phyloP scores from a whole-genome alignment of 2,329 filamentous ascomycete species.

The Exophiala dermatitidis region DNA sequence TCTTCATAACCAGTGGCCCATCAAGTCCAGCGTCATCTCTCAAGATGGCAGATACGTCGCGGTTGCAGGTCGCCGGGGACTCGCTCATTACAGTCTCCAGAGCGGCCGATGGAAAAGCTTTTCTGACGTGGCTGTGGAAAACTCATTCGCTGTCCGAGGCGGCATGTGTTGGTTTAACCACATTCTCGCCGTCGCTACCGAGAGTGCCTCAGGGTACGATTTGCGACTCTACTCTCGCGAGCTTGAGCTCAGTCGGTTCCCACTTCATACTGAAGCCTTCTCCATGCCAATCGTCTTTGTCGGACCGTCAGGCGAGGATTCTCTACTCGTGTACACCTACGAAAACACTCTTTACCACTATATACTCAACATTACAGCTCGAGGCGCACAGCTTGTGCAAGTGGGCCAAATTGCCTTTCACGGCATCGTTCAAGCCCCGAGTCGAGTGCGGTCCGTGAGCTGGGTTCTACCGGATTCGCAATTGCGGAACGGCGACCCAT shows the following conservation, averaged over 20 bases:
- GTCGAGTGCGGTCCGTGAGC: constrained; percentile 83
- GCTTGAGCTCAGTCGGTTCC: constrained; percentile 63
- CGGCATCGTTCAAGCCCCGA: constrained; percentile 88
- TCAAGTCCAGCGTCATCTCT: constrained; percentile 78
- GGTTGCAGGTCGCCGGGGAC: constrained; percentile 82
- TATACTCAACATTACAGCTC: constrained; percentile 65
- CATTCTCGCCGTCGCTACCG: constrained; percentile 87
- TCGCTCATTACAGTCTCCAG: constrained; percentile 91
- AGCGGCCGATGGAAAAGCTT: constrained; percentile 97
- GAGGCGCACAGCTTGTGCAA: constrained; percentile 72
- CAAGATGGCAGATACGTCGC: constrained; percentile 90
- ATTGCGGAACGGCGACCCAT: constrained; percentile 81
- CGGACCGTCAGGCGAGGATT: constrained; percentile 84
- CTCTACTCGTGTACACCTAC: constrained; percentile 90
- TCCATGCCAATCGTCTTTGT: constrained; percentile 84
- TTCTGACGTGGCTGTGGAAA: constrained; percentile 69
- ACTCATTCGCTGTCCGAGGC: constrained; percentile 83
- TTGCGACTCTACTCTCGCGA: constrained; percentile 91
- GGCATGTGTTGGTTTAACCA: constrained; percentile 99
- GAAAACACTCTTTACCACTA: constrained; percentile 95
- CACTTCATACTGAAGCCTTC: constrained; percentile 69
- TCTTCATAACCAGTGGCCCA: constrained; percentile 87
- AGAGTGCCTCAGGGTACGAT: constrained; percentile 73
- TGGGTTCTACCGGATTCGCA: constrained; percentile 94
- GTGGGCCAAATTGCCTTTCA: constrained; percentile 98